Evolutionary conservation across 2,329 filamentous ascomycete genomes (phyloP), one percentile per base, ranked within the genome.

Genomic region (Conoideocrella luteorostrata): DNA sequence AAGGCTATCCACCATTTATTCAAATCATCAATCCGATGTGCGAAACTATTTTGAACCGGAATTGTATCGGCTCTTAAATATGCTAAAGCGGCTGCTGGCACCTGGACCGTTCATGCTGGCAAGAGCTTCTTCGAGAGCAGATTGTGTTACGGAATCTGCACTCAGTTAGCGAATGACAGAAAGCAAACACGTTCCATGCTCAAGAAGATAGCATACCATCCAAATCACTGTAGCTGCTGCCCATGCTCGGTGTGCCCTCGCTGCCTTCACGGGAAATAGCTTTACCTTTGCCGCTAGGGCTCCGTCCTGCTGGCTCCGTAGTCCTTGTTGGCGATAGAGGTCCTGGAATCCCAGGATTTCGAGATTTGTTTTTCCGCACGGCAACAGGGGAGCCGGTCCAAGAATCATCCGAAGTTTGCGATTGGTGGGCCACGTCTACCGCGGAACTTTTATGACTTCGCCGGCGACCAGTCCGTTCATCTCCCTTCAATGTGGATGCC

Each of bases 171-270:
- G 24, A 50, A 29, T 3, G 21, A 5, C 3, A 23, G 10, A 47
- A 13, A 28, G 17, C 7, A 40, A 39, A 40, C 24, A 9, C 40
- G 42, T 39, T 39, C 12, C 33, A 36, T 46, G n/a, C 42, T 15
- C 7, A 5, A 20, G 39, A 20, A 34, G 46, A 53, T n/a, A n/a
- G n/a, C 61, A 47, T 68, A 78, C 85, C 86, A 59, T 91, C 87
- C 34, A 94, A 72, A 66, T 93, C 88, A 63, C 86, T 91, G 56
- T 88, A 93, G 54, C 86, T 90, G 60, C 86, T 91, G 1, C 86
- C 85, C 80, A 89, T 88, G 54, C 84, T 88, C 2, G 83, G 84
- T 12, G 82, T 84, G 12, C 83, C 83, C 49, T 88, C 84, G 56
- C 83, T 88, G 11, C 78, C 78, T 49, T 84, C 80, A 11, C 73